Percentiles rank a stretch among this genome's conserved stretches.
Evolutionary conservation across 208 protist species (phyloP).

Genomic region (Balamuthia mandrillaris): DNA sequence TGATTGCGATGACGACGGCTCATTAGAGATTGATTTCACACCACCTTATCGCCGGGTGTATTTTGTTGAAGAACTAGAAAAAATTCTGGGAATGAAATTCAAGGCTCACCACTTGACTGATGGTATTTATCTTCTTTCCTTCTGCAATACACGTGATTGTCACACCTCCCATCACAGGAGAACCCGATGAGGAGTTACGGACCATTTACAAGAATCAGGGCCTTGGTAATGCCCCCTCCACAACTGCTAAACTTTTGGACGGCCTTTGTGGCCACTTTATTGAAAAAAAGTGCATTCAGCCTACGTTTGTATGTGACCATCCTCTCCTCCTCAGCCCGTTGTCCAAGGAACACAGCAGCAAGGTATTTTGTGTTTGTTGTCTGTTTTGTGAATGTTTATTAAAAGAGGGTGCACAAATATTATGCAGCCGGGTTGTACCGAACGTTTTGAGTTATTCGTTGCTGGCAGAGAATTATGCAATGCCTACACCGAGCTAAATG

Average conservation of each 20-base stretch:
- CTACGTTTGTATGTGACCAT: constrained; percentile 92
- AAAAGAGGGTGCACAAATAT: constrained; percentile 81
- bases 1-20: too few relatives aligned
- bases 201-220: too few relatives aligned
- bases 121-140: too few relatives aligned
- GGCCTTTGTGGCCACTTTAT: constrained; percentile 87
- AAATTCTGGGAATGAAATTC: too few relatives aligned
- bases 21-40: constrained; percentile 92
- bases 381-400: background rate
- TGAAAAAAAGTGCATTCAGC: constrained; percentile 81
- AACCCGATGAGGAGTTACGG: too few relatives aligned
- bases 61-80: too few relatives aligned
- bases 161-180: too few relatives aligned
- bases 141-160: too few relatives aligned
- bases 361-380: background rate
- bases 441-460: constrained; percentile 94
- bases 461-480: constrained; percentile 90
- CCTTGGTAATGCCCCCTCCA: too few relatives aligned
- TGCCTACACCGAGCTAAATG: constrained; percentile 94
- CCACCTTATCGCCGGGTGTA: constrained; percentile 95
- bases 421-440: constrained; percentile 76
- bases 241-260: too few relatives aligned
- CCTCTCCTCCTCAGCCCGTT: constrained; percentile 64
- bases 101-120: too few relatives aligned
- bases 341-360: constrained; percentile 33